Evolutionary conservation across 768 basidiomycete genomes (phyloP).

Genomic region (Amanita pseudoporphyria): DNA sequence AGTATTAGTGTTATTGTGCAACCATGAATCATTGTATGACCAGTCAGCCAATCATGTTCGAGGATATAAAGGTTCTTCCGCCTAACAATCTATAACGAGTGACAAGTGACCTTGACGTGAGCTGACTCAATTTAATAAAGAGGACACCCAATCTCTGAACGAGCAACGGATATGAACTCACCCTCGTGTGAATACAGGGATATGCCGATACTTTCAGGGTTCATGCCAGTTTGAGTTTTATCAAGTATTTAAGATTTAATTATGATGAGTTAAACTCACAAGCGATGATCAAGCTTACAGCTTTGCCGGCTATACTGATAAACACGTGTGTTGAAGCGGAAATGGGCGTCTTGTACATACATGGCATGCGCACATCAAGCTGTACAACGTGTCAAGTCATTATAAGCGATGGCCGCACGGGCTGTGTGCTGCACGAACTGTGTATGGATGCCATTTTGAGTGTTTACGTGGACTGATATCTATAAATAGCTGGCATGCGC

Average conservation of each 20-base stretch:
- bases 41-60: background rate
- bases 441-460: background rate
- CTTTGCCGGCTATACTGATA: conserved; percentile 1
- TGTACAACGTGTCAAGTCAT: background rate
- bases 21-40: background rate
- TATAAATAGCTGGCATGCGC: background rate
- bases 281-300: conserved; percentile 5
- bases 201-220: conserved; percentile 2
- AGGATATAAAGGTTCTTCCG: no score
- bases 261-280: conserved; percentile 4
- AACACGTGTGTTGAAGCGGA: background rate
- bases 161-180: background rate
- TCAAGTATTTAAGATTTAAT: conserved; percentile 5
- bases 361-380: background rate
- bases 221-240: background rate
- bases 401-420: background rate
- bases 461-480: background rate
- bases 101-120: background rate
- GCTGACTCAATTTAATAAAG: background rate
- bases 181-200: conserved; percentile 4
- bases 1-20: no score
- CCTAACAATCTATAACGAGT: background rate
- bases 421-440: background rate
- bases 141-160: background rate
- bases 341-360: background rate